phyloP scores from a whole-genome alignment of 2,329 filamentous ascomycete genomes.

The Aspergillus felis region DNA sequence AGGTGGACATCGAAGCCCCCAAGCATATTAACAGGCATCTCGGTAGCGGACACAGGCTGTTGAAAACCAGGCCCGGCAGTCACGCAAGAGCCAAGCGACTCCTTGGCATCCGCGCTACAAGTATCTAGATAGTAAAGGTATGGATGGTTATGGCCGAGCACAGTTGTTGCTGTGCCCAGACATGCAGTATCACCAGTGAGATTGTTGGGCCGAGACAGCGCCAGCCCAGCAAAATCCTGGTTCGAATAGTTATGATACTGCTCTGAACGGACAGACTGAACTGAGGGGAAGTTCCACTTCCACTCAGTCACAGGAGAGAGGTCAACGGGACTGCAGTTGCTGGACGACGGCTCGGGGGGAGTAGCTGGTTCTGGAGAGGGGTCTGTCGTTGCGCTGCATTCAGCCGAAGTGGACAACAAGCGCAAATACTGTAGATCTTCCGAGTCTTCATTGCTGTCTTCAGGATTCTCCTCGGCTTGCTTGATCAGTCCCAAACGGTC shows the following conservation, averaged over 20 bases:
- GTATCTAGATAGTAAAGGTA: slow-evolving; percentile 24
- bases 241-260: slow-evolving; percentile 21
- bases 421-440: slow-evolving; percentile 37
- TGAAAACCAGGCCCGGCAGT: slow-evolving; percentile 13
- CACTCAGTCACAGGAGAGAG: slow-evolving; percentile 17
- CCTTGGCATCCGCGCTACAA: slow-evolving; percentile 11
- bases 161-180: slow-evolving; percentile 6
- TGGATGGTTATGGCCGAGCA: slow-evolving; percentile 13
- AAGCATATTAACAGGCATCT: slow-evolving; percentile 22
- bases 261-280: slow-evolving; percentile 12
- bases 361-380: slow-evolving; percentile 36
- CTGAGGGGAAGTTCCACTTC: slow-evolving; percentile 27
- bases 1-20: slow-evolving; percentile 22
- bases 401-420: slow-evolving; percentile 32
- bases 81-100: slow-evolving; percentile 12
- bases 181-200: slow-evolving; percentile 12
- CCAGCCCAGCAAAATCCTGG: slow-evolving; percentile 18
- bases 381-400: slow-evolving; percentile 36
- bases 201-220: slow-evolving; percentile 15
- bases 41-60: slow-evolving; percentile 8
- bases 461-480: slow-evolving; percentile 38
- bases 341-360: slow-evolving; percentile 28
- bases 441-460: slow-evolving; percentile 32
- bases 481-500: slow-evolving; percentile 42
- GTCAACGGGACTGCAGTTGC: slow-evolving; percentile 16